These are phyloP conservation scores for Bruguiera gymnorhiza DNA, from an alignment of 345 rosid species.

Conservation along the genomic window DNA sequence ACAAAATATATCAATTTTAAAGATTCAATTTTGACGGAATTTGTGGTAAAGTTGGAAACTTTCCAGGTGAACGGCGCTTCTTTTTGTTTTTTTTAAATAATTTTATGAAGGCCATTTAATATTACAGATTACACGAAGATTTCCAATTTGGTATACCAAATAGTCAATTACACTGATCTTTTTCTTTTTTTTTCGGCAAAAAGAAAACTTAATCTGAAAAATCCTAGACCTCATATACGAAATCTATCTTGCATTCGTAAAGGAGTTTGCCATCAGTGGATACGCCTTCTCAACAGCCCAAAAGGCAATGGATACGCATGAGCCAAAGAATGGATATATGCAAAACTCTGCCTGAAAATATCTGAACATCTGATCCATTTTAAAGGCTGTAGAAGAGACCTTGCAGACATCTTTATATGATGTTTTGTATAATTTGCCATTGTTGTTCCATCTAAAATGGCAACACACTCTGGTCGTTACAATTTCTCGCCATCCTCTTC, in stretches of 20 bases:
- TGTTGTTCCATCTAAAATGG: conserved; percentile 37
- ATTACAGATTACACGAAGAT: no score
- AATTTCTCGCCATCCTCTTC: conserved; percentile 23
- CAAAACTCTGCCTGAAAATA: not conserved
- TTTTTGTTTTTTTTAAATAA: no score
- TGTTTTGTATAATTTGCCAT: not conserved
- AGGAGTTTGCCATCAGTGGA: not conserved
- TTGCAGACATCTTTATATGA: not conserved
- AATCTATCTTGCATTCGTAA: conserved; percentile 5
- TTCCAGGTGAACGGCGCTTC: no score
- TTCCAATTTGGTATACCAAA: no score
- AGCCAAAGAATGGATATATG: not conserved
- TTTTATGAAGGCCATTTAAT: no score
- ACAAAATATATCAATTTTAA: no score
- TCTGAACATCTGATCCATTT: no score
- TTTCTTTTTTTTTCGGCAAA: not conserved
- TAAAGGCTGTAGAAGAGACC: not conserved
- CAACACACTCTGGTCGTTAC: conserved; percentile 37
- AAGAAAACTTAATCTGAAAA: not conserved
- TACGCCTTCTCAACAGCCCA: conserved; percentile 11
- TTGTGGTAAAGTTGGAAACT: no score
- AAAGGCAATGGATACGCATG: not conserved
- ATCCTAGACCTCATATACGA: conserved; percentile 30
- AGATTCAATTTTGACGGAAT: no score
- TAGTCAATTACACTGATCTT: no score